A percentile compares a stretch with the other conserved stretches of the same genome.
phyloP scores from a whole-genome alignment of 164 flowering plant genomes.

The Houttuynia cordata region DNA sequence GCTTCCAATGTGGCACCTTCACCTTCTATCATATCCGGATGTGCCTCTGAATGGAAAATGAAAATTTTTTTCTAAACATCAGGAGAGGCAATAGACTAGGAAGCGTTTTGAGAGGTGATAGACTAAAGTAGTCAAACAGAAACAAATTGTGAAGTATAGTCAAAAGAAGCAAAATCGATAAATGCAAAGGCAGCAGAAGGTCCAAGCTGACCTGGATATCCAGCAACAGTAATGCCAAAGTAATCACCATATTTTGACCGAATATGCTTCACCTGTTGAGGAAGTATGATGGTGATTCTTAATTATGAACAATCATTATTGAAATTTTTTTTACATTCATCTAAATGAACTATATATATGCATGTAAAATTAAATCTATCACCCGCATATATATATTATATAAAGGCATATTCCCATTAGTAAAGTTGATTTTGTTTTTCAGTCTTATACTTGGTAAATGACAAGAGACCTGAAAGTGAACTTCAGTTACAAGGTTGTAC shows the following conservation, averaged over 20 bases:
- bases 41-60: slow-evolving; percentile 57
- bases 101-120: too few relatives aligned
- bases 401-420: neutral
- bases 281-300: neutral
- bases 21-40: slow-evolving; percentile 68
- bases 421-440: too few relatives aligned
- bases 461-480: neutral
- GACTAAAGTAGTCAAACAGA: neutral
- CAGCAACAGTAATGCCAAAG: slow-evolving; percentile 97
- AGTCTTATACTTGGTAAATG: neutral
- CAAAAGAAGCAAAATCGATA: neutral
- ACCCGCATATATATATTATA: too few relatives aligned
- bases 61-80: too few relatives aligned
- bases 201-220: slow-evolving; percentile 68
- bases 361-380: too few relatives aligned
- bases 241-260: slow-evolving; percentile 67
- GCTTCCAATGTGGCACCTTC: slow-evolving; percentile 64
- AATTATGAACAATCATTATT: too few relatives aligned
- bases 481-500: neutral
- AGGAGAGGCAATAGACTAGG: neutral
- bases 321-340: too few relatives aligned
- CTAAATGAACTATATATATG: too few relatives aligned
- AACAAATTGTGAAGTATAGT: neutral
- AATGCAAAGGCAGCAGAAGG: neutral
- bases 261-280: slow-evolving; percentile 67